phyloP scores from a whole-genome alignment of 192 early-diverging fungal genomes.

The Chytriomyces sp. region DNA sequence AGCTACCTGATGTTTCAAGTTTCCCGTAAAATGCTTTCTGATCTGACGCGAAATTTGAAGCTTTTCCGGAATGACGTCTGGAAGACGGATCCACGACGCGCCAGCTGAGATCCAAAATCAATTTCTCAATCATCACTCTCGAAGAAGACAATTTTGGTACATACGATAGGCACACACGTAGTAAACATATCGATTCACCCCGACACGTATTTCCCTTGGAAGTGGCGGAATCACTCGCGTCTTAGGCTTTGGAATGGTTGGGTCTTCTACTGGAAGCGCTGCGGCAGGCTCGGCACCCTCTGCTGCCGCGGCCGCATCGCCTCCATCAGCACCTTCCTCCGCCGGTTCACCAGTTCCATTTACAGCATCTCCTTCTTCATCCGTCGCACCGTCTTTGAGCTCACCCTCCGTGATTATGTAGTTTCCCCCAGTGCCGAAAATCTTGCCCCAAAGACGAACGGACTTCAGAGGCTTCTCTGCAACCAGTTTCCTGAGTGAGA shows the following conservation, averaged over 20 bases:
- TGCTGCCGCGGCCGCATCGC: conserved; percentile 21
- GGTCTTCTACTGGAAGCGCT: conserved; percentile 28
- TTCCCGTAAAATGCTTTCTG: conserved; percentile 59
- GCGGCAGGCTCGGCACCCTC: conserved; percentile 28
- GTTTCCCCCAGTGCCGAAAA: conserved; percentile 39
- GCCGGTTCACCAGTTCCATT: conserved; percentile 36
- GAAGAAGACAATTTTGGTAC: conserved; percentile 17
- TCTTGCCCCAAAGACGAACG: conserved; percentile 62
- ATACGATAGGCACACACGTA: conserved; percentile 57
- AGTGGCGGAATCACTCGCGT: conserved; percentile 37
- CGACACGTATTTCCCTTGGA: conserved; percentile 45
- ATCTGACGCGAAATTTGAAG: conserved; percentile 53
- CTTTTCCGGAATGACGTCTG: conserved; percentile 62
- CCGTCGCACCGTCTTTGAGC: conserved; percentile 47
- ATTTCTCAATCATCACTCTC: neutral
- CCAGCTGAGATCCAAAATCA: conserved; percentile 36
- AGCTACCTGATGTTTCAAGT: conserved; percentile 52
- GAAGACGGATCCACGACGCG: conserved; percentile 54
- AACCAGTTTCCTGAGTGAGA: conserved; percentile 54
- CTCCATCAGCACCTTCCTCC: conserved; percentile 12
- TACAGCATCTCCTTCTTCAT: conserved; percentile 50
- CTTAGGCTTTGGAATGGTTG: conserved; percentile 28
- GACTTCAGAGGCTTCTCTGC: conserved; percentile 57
- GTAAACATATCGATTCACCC: conserved; percentile 66
- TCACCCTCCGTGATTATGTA: conserved; percentile 64